A percentile compares a stretch with the other conserved stretches of the same genome.
phyloP scores from a whole-genome alignment of 306 rosid species.

The Quercus engelmannii region DNA sequence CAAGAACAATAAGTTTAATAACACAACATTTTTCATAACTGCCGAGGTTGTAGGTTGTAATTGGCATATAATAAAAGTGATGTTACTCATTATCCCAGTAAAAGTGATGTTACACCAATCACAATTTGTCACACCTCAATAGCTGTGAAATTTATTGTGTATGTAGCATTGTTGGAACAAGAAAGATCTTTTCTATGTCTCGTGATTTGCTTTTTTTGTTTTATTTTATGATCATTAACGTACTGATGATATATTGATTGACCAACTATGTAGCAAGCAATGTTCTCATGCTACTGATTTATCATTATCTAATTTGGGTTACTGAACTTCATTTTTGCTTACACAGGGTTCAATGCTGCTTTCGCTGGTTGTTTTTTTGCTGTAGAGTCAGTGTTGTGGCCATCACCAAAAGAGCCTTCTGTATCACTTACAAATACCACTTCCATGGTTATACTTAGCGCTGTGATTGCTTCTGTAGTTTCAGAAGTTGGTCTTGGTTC shows the following conservation, averaged over 20 bases:
- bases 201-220: not conserved
- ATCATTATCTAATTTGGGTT: not conserved
- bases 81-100: too few relatives aligned
- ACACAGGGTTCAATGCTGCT: slow-evolving; percentile 88
- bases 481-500: slow-evolving; percentile 82
- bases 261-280: not conserved
- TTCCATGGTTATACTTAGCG: slow-evolving; percentile 91
- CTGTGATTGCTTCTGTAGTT: slow-evolving; percentile 86
- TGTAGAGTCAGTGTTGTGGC: slow-evolving; percentile 86
- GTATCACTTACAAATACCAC: slow-evolving; percentile 71
- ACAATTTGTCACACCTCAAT: too few relatives aligned
- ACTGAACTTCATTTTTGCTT: slow-evolving; percentile 5
- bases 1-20: not conserved
- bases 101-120: too few relatives aligned
- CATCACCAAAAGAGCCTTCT: slow-evolving; percentile 63
- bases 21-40: too few relatives aligned
- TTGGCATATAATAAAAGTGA: too few relatives aligned
- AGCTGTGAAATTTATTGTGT: too few relatives aligned
- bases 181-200: not conserved
- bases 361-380: slow-evolving; percentile 95
- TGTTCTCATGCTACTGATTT: not conserved
- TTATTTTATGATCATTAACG: not conserved
- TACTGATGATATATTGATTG: not conserved
- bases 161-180: too few relatives aligned
- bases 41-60: too few relatives aligned